phyloP scores from a whole-genome alignment of 257 asterid species.

The Petrea volubilis region DNA sequence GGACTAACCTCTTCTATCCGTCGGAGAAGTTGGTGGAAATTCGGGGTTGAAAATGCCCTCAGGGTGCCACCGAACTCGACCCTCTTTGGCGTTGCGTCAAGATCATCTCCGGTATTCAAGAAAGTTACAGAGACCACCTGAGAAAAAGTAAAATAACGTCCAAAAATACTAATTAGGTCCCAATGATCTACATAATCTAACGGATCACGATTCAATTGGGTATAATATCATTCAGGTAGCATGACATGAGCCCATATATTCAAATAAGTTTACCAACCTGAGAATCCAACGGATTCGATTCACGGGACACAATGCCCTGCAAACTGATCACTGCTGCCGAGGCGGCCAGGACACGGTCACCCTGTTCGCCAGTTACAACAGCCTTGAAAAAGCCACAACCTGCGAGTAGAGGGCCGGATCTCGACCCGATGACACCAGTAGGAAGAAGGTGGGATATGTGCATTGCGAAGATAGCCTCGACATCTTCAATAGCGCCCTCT shows the following conservation, averaged over 20 bases:
- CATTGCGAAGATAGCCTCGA: slow-evolving; percentile 81
- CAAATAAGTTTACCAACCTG: slow-evolving; percentile 46
- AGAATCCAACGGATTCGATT: slow-evolving; percentile 83
- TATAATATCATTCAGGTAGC: too few relatives aligned
- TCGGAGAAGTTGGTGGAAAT: slow-evolving; percentile 55
- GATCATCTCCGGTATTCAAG: slow-evolving; percentile 56
- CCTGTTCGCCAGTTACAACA: slow-evolving; percentile 40
- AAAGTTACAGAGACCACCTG: slow-evolving; percentile 90
- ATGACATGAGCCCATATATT: too few relatives aligned
- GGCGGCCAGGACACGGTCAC: slow-evolving; percentile 76
- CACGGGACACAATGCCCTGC: slow-evolving; percentile 89
- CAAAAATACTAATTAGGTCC: too few relatives aligned
- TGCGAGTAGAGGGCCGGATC: slow-evolving; percentile 83
- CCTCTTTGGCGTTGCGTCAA: slow-evolving; percentile 35
- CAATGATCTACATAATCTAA: too few relatives aligned
- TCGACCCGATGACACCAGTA: slow-evolving; percentile 73
- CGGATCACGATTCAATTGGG: too few relatives aligned
- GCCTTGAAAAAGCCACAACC: slow-evolving; percentile 94
- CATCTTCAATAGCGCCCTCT: slow-evolving; percentile 75
- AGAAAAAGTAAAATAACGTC: neutral
- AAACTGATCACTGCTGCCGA: slow-evolving; percentile 88
- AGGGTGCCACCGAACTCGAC: slow-evolving; percentile 78
- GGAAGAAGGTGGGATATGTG: slow-evolving; percentile 77
- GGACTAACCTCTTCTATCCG: slow-evolving; percentile 79
- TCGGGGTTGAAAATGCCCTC: slow-evolving; percentile 75